Evolutionary conservation across 1,284 basidiomycete genomes (phyloP), one percentile per base, ranked within the genome.

Genomic region (Melampsora larici-populina): DNA sequence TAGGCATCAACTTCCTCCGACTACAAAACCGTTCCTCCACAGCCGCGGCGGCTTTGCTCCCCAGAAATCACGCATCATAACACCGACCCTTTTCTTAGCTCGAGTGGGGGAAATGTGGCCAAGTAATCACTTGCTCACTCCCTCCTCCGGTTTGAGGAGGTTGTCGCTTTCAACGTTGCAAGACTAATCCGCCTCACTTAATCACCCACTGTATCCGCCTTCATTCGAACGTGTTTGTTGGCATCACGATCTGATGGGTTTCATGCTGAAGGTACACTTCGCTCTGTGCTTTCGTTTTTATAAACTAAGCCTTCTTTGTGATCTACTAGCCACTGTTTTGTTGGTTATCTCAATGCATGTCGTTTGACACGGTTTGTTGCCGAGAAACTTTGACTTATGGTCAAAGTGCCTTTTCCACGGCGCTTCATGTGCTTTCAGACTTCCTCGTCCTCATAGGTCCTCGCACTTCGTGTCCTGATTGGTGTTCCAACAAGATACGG

Each of bases 51-150:
- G 43, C 43, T 46, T 46, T 1, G 55, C 29, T 31, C 55, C 55
- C n/a, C 55, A 60, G 55, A 60, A 60, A 60, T 60, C 55, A 31
- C 29, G 55, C 55, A 24, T 31, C 55, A 24, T 21, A 60, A 60
- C 55, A 60, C 55, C 55, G 55, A 60, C 24, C 29, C 55, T 60
- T 60, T 60, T 60, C 55, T 60, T 60, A 60, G 55, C 55, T 31
- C 55, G 55, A 60, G 55, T 8, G 43, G 15, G 43, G 43, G 43
- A 0, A 46, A 3, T 1, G 43, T 46, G 43, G 43, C 15, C 43
- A 46, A 46, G 43, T 17, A 46, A 17, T 46, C 13, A 26, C 29
- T 60, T 31, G 24, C n/a, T 60, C 55, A 60, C 24, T 31, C 24
- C 55, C 11, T 24, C 18, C 55, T 60, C 24, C 15, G 29, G 55